Percentiles rank a stretch among this genome's conserved stretches.
Evolutionary conservation across 495 filamentous ascomycete genomes (phyloP).

Genomic region (Aspergillus ostianus): DNA sequence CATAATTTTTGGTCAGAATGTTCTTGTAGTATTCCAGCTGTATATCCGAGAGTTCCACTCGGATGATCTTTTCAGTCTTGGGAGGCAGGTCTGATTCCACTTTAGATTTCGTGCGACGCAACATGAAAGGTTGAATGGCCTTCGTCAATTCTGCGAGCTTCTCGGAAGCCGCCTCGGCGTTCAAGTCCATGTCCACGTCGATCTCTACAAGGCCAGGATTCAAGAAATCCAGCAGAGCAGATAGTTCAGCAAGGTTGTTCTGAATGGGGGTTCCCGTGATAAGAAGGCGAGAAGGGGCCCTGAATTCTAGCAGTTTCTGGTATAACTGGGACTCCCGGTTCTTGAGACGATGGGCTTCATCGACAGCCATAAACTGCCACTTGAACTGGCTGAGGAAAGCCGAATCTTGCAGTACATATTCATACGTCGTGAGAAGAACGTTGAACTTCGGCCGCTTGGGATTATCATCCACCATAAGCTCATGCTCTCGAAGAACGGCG

Average conservation of each 20-base stretch:
- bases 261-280: slow-evolving; percentile 98
- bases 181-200: slow-evolving; percentile 83
- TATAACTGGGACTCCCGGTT: slow-evolving; percentile 94
- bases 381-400: slow-evolving; percentile 80
- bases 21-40: slow-evolving; percentile 99
- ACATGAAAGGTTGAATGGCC: slow-evolving; percentile 83
- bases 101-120: slow-evolving; percentile 95
- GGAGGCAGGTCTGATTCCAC: slow-evolving; percentile 94
- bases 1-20: slow-evolving; percentile 94
- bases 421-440: slow-evolving; percentile 91
- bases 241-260: slow-evolving; percentile 90
- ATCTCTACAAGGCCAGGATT: slow-evolving; percentile 86
- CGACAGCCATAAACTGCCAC: slow-evolving; percentile 95
- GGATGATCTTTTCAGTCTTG: slow-evolving; percentile 98
- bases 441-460: slow-evolving; percentile 87
- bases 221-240: slow-evolving; percentile 90
- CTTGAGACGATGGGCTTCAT: slow-evolving; percentile 96
- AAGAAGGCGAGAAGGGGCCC: slow-evolving; percentile 77
- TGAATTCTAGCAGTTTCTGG: slow-evolving; percentile 76
- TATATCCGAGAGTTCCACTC: slow-evolving; percentile 91
- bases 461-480: slow-evolving; percentile 82
- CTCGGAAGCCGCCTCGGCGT: slow-evolving; percentile 63
- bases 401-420: slow-evolving; percentile 82
- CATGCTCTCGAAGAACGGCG: slow-evolving; percentile 78
- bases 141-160: slow-evolving; percentile 70